Base-by-base conservation (phyloP, 306 rosid genomes). In the Elaeagnus macrophylla region DNA sequence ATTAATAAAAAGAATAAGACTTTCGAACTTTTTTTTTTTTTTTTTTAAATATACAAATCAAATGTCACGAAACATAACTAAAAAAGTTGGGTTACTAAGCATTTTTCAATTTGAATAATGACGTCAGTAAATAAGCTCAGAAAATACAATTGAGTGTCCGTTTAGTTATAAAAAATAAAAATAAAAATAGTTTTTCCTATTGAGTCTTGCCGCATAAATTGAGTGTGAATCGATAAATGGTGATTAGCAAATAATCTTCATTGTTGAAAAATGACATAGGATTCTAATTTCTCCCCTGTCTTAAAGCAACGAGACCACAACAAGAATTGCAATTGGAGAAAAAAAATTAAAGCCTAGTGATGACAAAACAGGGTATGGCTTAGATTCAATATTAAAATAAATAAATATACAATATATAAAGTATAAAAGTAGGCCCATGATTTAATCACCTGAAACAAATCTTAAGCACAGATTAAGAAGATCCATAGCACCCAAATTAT, bases 381-480 rank as follows among this genome's bases (percentile, higher is more conserved):
- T 46, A 32, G 37, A 6, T 39, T 66, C 64, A 59, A 19, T 55
- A 39, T 17, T 9, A 10, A 41, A 9, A 56, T 19, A 42, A 18
- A 39, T 10, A 48, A 61, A 48, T 38, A 58, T 41, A 72, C 32
- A 5, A 14, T 7, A 35, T 10, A 45, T 0, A 20, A 37, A 36
- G 12, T 52, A 14, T 48, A 69, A 62, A 73, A 61, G 49, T 36
- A n/a, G 62, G 56, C 79, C 77, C 83, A 83, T 79, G 84, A 81
- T 83, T 79, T 72, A 64, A 72, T 81, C 80, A 79, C 83, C 81
- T 77, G 94, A 68, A 77, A 65, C 48, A 77, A 61, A 87, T 87
- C 89, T 81, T 75, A 66, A 58, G 84, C 64, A 58, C 84, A 83
- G 89, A 25, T 54, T 73, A 64, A 70, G 94, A 66, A 72, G 83